phyloP scores from a whole-genome alignment of 2,329 filamentous ascomycete species.

The Cladosporium halotolerans region DNA sequence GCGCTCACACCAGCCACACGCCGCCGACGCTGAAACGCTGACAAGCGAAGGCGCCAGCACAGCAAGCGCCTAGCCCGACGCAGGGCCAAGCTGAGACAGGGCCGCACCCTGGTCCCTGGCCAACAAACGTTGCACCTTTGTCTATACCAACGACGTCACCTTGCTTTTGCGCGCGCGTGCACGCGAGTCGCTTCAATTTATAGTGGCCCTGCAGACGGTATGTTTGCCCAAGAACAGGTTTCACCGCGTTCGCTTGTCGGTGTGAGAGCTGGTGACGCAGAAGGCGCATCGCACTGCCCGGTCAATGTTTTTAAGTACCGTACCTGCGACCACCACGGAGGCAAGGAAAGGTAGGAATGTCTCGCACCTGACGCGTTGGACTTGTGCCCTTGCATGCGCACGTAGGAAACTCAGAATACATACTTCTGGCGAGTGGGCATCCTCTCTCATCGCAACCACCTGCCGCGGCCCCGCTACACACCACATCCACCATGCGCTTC shows the following conservation, averaged over 20 bases:
- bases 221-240: conserved; percentile 4
- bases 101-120: conserved; percentile 3
- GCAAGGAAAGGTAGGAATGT: no score
- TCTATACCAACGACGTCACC: conserved; percentile 9
- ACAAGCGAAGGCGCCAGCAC: neutral
- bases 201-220: neutral
- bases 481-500: conserved; percentile 17
- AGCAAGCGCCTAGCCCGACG: neutral
- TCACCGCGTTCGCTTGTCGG: neutral
- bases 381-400: neutral
- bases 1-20: neutral
- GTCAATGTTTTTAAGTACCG: no score
- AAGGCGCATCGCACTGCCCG: neutral
- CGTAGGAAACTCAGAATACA: neutral
- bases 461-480: neutral
- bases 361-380: no score
- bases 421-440: no score
- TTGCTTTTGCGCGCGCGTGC: neutral
- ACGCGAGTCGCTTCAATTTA: neutral
- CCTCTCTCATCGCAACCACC: no score
- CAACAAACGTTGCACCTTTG: neutral
- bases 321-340: no score
- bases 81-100: conserved; percentile 7
- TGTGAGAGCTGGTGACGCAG: conserved; percentile 3
- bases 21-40: neutral